Evolutionary conservation across 805 yeast species (phyloP), one percentile per base, ranked within the genome.

Genomic region (Pichia kluyveri): DNA sequence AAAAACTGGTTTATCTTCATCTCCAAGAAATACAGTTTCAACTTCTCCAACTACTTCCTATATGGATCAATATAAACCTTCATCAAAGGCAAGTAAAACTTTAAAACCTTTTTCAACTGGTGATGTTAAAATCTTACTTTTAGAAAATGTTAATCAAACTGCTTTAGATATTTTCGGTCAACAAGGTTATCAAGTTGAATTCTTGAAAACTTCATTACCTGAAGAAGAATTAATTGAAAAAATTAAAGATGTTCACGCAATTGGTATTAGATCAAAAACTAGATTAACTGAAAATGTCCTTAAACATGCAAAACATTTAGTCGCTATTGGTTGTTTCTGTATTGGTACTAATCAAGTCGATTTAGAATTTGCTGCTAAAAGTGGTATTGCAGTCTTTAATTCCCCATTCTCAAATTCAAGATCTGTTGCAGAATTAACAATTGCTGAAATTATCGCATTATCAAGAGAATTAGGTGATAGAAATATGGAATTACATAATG

Each of bases 331-430:
- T 49, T 93, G 99, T 73, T 93, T 93, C 85, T 93, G 99, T 77
- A 93, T 93, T 58, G 99, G 99, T 62, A 93, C 98, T 52, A 93
- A 93, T 73, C 99, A 93, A 72, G 99, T 93, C 48, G 95, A 93
- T 67, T 76, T 90, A 54, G 86, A 86, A 57, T 86, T 65, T 60
- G 99, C 99, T 49, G 96, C 98, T 54, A 79, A 83, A 61, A 77
- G 79, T 44, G 99, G 99, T 71, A 79, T 91, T 66, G 90, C 97
- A 42, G 99, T 93, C 26, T 93, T 93, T 83, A 64, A 64, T 53
- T 57, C 99, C 34, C 99, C 99, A 45, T 93, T 93, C 73, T 89
- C 97, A 56, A 93, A 93, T 76, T 91, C 98, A 37, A 83, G 99
- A 72, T 89, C 97, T 3, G 99, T 93, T 40, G 99, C 99, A 51